A percentile compares a stretch with the other conserved stretches of the same genome.
Conservation (phyloP, 1,284 basidiomycete species). For the Athelia sp. region DNA sequence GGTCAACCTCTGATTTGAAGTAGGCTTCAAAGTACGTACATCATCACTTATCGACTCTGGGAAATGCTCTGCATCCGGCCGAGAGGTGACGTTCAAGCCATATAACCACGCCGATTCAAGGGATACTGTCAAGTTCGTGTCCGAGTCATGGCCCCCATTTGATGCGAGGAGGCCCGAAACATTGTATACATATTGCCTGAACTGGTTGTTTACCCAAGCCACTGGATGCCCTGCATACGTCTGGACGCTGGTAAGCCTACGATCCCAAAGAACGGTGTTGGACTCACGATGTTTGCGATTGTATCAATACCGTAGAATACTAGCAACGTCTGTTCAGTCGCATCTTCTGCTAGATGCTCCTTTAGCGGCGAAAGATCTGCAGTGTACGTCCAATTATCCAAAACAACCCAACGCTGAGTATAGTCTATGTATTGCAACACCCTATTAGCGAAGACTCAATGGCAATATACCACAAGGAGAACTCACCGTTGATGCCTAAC, state of each 20-base stretch:
- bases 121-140: slow-evolving; percentile 43
- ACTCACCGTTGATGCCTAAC: slow-evolving; percentile 49
- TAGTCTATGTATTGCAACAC: slow-evolving; percentile 35
- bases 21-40: no score
- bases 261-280: neutral
- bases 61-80: slow-evolving; percentile 36
- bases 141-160: slow-evolving; percentile 15
- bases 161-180: slow-evolving; percentile 36
- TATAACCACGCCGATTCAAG: slow-evolving; percentile 52
- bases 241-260: slow-evolving; percentile 19
- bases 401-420: slow-evolving; percentile 50
- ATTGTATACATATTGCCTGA: slow-evolving; percentile 51
- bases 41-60: neutral
- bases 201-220: slow-evolving; percentile 55
- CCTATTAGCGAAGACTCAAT: no score
- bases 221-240: slow-evolving; percentile 46
- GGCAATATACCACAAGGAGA: no score
- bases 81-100: slow-evolving; percentile 44
- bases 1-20: no score
- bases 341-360: slow-evolving; percentile 13
- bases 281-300: slow-evolving; percentile 43
- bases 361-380: slow-evolving; percentile 45
- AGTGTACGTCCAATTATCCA: slow-evolving; percentile 61
- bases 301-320: slow-evolving; percentile 60
- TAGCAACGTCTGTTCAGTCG: slow-evolving; percentile 34